phyloP scores from a whole-genome alignment of 192 early-diverging fungal genomes.

The Thamnidium elegans region DNA sequence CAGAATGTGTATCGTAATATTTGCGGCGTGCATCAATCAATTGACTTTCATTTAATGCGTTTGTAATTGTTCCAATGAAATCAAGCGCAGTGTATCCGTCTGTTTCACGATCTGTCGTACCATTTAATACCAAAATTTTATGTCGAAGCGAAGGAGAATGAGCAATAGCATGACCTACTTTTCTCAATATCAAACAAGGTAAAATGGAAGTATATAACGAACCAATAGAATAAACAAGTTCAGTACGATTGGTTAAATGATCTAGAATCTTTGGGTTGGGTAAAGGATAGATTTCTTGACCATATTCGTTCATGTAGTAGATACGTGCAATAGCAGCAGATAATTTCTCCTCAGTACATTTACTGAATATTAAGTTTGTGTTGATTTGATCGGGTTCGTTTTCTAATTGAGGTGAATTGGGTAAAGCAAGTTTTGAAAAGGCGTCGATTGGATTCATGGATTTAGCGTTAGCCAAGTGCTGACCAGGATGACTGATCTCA shows the following conservation, averaged over 20 bases:
- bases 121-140: slow-evolving; percentile 72
- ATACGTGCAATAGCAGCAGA: slow-evolving; percentile 56
- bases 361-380: slow-evolving; percentile 55
- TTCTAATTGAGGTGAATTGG: slow-evolving; percentile 24
- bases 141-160: slow-evolving; percentile 46
- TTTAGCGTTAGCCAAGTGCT: slow-evolving; percentile 1
- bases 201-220: slow-evolving; percentile 73
- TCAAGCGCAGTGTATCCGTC: slow-evolving; percentile 68
- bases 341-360: slow-evolving; percentile 42
- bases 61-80: slow-evolving; percentile 64
- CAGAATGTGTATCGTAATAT: slow-evolving; percentile 23
- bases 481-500: slow-evolving; percentile 68
- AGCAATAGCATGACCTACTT: slow-evolving; percentile 60
- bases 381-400: slow-evolving; percentile 8
- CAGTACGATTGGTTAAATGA: slow-evolving; percentile 48
- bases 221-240: slow-evolving; percentile 69
- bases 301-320: slow-evolving; percentile 72
- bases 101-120: slow-evolving; percentile 66
- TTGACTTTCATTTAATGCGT: slow-evolving; percentile 57
- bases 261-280: slow-evolving; percentile 58
- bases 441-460: slow-evolving; percentile 40
- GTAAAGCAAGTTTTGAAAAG: slow-evolving; percentile 34
- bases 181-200: slow-evolving; percentile 68
- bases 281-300: slow-evolving; percentile 64
- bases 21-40: slow-evolving; percentile 34